These are phyloP conservation scores for Jaenimonas drosophilae DNA, from an alignment of 208 protist genomes.

Conservation along the genomic window DNA sequence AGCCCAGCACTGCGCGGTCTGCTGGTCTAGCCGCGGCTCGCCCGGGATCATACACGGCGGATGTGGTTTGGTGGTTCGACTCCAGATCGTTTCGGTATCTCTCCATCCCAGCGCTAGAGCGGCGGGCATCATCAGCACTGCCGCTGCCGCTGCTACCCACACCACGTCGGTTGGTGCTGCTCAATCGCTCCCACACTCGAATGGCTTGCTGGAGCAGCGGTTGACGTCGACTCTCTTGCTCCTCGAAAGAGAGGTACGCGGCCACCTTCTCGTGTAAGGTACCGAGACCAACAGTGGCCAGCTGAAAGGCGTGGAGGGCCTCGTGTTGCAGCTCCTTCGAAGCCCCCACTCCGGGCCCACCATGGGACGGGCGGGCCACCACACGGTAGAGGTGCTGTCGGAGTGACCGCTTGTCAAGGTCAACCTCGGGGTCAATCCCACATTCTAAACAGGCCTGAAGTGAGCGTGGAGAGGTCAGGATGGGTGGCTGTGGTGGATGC, in stretches of 20 bases:
- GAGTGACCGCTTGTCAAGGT: slow-evolving; percentile 38
- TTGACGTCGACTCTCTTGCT: slow-evolving; percentile 28
- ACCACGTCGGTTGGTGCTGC: slow-evolving; percentile 10
- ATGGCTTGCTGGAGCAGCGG: slow-evolving; percentile 15
- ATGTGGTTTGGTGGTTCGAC: not conserved
- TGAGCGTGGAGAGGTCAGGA: slow-evolving; percentile 55
- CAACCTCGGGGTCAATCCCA: slow-evolving; percentile 10
- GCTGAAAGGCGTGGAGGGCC: slow-evolving; percentile 36
- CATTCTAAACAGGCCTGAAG: slow-evolving; percentile 23
- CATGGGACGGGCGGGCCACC: slow-evolving; percentile 11
- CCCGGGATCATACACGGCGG: too few species aligned
- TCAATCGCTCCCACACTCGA: slow-evolving; percentile 19
- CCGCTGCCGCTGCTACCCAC: not conserved
- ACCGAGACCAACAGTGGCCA: slow-evolving; percentile 26
- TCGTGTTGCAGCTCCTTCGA: slow-evolving; percentile 14
- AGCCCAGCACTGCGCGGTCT: too few species aligned
- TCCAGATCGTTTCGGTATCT: not conserved
- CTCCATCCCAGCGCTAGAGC: not conserved
- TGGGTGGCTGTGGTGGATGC: slow-evolving; percentile 20
- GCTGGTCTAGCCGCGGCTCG: too few species aligned
- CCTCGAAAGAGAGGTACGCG: slow-evolving; percentile 24
- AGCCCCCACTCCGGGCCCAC: not conserved
- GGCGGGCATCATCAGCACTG: slow-evolving; percentile 3
- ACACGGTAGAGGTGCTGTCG: slow-evolving; percentile 34
- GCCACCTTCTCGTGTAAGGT: slow-evolving; percentile 54